Evolutionary conservation across 768 basidiomycete genomes (phyloP).

Genomic region (Boletellus ananas): DNA sequence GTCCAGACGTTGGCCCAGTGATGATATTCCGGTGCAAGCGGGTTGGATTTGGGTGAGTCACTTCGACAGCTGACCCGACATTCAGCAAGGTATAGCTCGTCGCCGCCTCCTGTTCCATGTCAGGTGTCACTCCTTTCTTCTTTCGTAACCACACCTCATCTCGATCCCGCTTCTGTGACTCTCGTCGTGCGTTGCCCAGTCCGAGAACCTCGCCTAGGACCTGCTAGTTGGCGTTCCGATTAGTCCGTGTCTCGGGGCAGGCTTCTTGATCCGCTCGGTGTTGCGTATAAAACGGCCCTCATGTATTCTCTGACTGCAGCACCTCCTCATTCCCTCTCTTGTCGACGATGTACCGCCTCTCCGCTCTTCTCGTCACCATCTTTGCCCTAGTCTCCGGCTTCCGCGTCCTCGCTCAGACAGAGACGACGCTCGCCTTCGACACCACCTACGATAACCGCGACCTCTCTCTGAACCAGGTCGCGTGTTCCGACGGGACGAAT

Average conservation of each 20-base stretch:
- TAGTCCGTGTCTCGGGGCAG: not conserved
- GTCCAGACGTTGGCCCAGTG: too few species aligned
- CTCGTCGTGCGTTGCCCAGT: not conserved
- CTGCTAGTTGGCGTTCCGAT: not conserved
- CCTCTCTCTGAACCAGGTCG: constrained; percentile 28
- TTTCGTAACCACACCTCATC: not conserved
- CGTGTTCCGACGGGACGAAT: constrained; percentile 38
- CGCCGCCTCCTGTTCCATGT: not conserved
- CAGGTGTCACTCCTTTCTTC: not conserved
- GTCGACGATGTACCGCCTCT: constrained; percentile 26
- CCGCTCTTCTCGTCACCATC: constrained; percentile 12
- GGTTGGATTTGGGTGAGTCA: not conserved
- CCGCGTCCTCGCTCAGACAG: constrained; percentile 18
- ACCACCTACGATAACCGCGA: constrained; percentile 30
- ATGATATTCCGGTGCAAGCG: too few species aligned
- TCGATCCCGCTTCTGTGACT: not conserved
- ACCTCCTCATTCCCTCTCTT: not conserved
- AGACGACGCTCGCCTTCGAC: constrained; percentile 36
- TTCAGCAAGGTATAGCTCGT: not conserved
- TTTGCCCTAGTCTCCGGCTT: constrained; percentile 15
- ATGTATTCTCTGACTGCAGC: not conserved
- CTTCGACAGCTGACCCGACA: not conserved
- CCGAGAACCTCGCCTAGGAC: not conserved
- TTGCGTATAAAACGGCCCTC: constrained; percentile 19
- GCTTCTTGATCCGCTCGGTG: not conserved